These are phyloP conservation scores for Cystobasidium slooffiae DNA, from an alignment of 1,284 basidiomycete genomes.

Conservation along the genomic window DNA sequence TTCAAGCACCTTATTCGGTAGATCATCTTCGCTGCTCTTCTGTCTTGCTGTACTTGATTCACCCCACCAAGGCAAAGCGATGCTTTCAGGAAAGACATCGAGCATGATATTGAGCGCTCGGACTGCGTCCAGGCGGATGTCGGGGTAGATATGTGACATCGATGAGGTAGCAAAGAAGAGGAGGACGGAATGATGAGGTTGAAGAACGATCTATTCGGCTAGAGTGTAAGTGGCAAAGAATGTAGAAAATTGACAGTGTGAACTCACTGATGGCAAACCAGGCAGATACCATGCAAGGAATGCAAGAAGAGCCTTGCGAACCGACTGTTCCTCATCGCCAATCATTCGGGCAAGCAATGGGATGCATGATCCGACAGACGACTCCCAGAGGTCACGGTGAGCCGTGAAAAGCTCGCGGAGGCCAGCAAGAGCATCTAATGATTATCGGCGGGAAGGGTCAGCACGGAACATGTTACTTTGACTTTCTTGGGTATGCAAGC, in stretches of 20 bases:
- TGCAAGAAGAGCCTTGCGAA: conserved; percentile 59
- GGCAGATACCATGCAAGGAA: conserved; percentile 73
- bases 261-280: conserved; percentile 65
- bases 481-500: too few species aligned
- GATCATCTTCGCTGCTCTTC: conserved; percentile 20
- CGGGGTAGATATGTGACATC: conserved; percentile 91
- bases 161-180: conserved; percentile 87
- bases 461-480: too few species aligned
- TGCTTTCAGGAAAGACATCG: conserved; percentile 69
- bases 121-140: conserved; percentile 87
- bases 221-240: neutral
- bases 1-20: conserved; percentile 65
- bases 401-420: conserved; percentile 76
- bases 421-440: conserved; percentile 76
- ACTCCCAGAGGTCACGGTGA: conserved; percentile 66
- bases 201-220: conserved; percentile 17
- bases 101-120: conserved; percentile 79
- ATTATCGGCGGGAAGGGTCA: conserved; percentile 4
- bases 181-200: conserved; percentile 55
- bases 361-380: conserved; percentile 69
- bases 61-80: conserved; percentile 78
- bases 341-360: conserved; percentile 73
- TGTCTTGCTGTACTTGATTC: conserved; percentile 20
- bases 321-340: conserved; percentile 68
- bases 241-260: neutral